Conservation (phyloP, 768 basidiomycete genomes). For the Amanita brunnescens region DNA sequence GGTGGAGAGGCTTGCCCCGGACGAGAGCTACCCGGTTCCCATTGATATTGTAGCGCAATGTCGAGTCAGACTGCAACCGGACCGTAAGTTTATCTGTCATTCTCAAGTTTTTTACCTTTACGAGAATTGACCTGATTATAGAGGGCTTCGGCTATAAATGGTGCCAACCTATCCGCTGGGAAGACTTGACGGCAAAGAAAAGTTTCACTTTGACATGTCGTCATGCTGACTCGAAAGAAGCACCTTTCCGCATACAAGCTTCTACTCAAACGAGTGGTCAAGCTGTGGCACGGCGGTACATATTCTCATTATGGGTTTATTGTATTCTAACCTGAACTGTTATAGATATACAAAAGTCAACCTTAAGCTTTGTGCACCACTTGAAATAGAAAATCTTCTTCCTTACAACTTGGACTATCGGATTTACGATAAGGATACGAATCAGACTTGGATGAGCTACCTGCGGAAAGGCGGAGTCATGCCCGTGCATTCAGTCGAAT, state of each 20-base stretch:
- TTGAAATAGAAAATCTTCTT: slow-evolving; percentile 92
- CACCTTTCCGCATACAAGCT: slow-evolving; percentile 90
- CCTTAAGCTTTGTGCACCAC: slow-evolving; percentile 81
- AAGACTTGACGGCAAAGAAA: slow-evolving; percentile 67
- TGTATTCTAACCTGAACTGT: background rate
- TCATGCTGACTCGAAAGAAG: slow-evolving; percentile 71
- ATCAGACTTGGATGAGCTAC: slow-evolving; percentile 93
- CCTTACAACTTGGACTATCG: slow-evolving; percentile 93
- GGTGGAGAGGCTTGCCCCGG: slow-evolving; percentile 84
- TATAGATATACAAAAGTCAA: slow-evolving; percentile 79
- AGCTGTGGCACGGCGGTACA: slow-evolving; percentile 30
- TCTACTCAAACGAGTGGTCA: slow-evolving; percentile 68
- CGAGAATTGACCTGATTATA: slow-evolving; percentile 20
- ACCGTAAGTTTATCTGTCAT: slow-evolving; percentile 51
- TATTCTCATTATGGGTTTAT: background rate
- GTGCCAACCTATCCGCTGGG: slow-evolving; percentile 83
- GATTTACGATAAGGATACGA: slow-evolving; percentile 93
- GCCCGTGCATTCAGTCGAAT: slow-evolving; percentile 93
- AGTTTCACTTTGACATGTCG: slow-evolving; percentile 79
- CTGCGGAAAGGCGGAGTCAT: slow-evolving; percentile 88
- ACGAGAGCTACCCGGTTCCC: slow-evolving; percentile 81
- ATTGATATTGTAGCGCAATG: slow-evolving; percentile 82
- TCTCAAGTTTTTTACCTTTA: background rate
- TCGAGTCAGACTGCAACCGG: slow-evolving; percentile 81
- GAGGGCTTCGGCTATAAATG: slow-evolving; percentile 97